A percentile compares a stretch with the other conserved stretches of the same genome.
These are phyloP conservation scores for Cymodocea nodosa DNA, from an alignment of 116 monocot species.

Conservation along the genomic window DNA sequence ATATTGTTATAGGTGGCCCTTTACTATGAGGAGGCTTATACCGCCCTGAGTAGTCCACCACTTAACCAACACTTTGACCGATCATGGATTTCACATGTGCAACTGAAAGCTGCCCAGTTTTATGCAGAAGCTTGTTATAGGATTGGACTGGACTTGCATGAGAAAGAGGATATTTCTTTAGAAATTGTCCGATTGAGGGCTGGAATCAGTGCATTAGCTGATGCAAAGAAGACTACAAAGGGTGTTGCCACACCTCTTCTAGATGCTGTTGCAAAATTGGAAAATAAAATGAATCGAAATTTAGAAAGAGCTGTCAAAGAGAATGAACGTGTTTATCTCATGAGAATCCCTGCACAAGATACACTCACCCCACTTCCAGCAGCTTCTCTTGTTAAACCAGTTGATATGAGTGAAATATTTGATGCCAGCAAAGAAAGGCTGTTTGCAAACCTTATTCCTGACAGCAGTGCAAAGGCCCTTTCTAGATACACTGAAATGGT, in stretches of 20 bases:
- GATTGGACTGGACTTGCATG: slow-evolving; percentile 58
- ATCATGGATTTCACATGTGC: slow-evolving; percentile 78
- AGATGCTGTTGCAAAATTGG: slow-evolving; percentile 67
- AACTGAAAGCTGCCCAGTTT: slow-evolving; percentile 75
- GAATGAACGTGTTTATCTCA: slow-evolving; percentile 93
- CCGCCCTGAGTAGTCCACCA: slow-evolving; percentile 40
- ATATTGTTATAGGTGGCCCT: slow-evolving; percentile 54
- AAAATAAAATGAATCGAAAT: slow-evolving; percentile 58
- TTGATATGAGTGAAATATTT: slow-evolving; percentile 50
- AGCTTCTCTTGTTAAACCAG: slow-evolving; percentile 80
- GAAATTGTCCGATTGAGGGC: slow-evolving; percentile 80
- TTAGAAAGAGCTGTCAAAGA: slow-evolving; percentile 87
- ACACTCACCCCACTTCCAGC: slow-evolving; percentile 48
- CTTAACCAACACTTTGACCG: slow-evolving; percentile 82
- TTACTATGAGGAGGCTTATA: slow-evolving; percentile 78
- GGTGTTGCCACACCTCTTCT: slow-evolving; percentile 77
- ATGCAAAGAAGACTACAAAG: slow-evolving; percentile 72
- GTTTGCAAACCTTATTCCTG: slow-evolving; percentile 73
- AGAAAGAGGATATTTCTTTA: slow-evolving; percentile 74
- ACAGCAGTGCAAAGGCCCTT: slow-evolving; percentile 78
- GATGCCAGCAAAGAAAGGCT: slow-evolving; percentile 88
- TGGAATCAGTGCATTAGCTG: slow-evolving; percentile 51
- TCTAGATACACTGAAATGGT: slow-evolving; percentile 99
- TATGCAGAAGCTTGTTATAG: slow-evolving; percentile 90
- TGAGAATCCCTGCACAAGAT: slow-evolving; percentile 55